Evolutionary conservation across 805 yeast species (phyloP), one percentile per base, ranked within the genome.

Genomic region (Wickerhamomyces rabaulensis): DNA sequence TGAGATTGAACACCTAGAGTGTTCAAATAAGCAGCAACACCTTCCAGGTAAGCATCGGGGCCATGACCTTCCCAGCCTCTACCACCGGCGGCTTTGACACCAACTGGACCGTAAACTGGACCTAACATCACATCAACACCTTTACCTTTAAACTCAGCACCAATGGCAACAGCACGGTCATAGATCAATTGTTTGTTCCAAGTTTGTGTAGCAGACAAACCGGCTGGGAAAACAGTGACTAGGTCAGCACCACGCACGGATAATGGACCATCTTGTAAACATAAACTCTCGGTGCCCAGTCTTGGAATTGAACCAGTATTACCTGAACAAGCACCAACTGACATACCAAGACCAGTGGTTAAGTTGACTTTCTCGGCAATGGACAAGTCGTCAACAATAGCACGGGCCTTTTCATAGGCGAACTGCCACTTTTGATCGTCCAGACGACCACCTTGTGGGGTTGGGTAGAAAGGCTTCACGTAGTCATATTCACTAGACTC

Each of bases 1-100:
- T 75, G 75, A 36, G 68, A 69, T 59, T 79, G 84, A 17, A 76
- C 64, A 2, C 82, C 84, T 35, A 64, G 64, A 16, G 78, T 68
- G 9, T 78, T 72, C n/a, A 71, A 70, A 15, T 71, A 72, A 6
- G 78, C 79, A 16, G 68, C 69, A n/a, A 71, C 65, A 21, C 84
- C 84, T 51, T 76, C 78, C 41, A 80, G 63, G 48, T 78, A 79
- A 3, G 86, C 83, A 57, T 80, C 86, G 4, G 80, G 65, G 9
- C 82, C 80, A 61, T 79, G 79, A 35, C 80, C 73, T 62, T 80
- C 85, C 83, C 84, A 79, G 61, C 75, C 77, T 52, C 85, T 67
- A 13, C 84, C 85, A 29, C 79, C 84, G 27, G 72, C 74, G 8
- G 82, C 83, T 54, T 78, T 74, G 27, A 71, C 63, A 4, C 84